Base-by-base conservation (phyloP, 2,329 filamentous ascomycete genomes). In the Eutypella sp. region DNA sequence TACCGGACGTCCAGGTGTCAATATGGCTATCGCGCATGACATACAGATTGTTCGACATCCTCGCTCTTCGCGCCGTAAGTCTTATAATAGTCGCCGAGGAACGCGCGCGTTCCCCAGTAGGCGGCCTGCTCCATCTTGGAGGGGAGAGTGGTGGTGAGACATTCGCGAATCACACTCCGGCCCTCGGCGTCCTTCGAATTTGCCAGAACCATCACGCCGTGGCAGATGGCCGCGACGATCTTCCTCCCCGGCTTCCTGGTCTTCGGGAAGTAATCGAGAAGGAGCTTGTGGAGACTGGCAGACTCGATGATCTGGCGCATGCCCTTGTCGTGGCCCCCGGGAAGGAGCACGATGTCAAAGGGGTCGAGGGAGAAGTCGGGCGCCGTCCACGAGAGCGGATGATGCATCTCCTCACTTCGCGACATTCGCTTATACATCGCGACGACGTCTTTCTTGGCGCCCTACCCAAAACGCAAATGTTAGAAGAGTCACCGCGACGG, bases 71-170 rank as follows among this genome's bases (percentile, higher is more conserved):
- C 68, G 1, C 76, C 76, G 45, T 75, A 78, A 2, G 75, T 78
- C 67, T 79, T 79, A 57, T 78, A 78, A 51, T 78, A 78, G 45
- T 78, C 75, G 3, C 75, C 75, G 11, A 78, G 56, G 36, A 76
- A 71, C 2, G 62, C 58, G 31, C 72, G 62, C 3, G 75, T 78
- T 3, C 67, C 65, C 67, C 72, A 75, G 47, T 70, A 79, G 1
- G 71, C 71, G 16, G 64, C 43, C 49, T 73, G 69, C 56, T 79
- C 75, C 55, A 77, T 76, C 20, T 65, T 57, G 0, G 65, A 66
- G 0, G 74, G 75, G 38, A 79, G 58, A 0, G 74, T 68, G 1
- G 75, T 77, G 5, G 75, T 78, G 3, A 54, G 57, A 48, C 68
- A 73, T 24, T 73, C 69, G 42, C 70, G 65, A 20, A 78, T 58